Percentiles rank a stretch among this genome's conserved stretches.
Conservation (phyloP, 495 filamentous ascomycete species). For the Penicillium longicatenatum region DNA sequence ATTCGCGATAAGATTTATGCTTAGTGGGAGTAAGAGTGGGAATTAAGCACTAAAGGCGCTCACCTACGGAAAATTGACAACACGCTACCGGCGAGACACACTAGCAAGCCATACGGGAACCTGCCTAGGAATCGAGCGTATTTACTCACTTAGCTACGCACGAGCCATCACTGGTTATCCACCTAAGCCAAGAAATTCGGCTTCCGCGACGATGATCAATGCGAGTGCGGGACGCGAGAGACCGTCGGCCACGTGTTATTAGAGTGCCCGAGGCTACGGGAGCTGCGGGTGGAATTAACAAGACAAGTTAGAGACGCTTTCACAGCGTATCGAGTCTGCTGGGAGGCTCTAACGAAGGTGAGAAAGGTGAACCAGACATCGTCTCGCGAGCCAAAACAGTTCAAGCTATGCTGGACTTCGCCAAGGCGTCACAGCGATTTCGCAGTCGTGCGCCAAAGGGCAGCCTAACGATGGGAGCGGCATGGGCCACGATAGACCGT, state of each 20-base stretch:
- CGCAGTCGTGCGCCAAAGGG: too few relatives aligned
- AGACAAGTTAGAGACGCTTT: constrained; percentile 27
- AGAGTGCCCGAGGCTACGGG: constrained; percentile 15
- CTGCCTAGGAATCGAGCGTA: constrained; percentile 19
- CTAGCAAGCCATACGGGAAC: constrained; percentile 19
- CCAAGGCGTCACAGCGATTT: too few relatives aligned
- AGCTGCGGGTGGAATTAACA: too few relatives aligned
- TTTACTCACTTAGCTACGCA: constrained; percentile 23
- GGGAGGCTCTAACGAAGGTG: constrained; percentile 27
- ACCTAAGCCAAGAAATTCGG: constrained; percentile 14
- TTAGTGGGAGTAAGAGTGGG: constrained; percentile 23
- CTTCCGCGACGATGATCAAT: constrained; percentile 20
- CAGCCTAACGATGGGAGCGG: constrained; percentile 22
- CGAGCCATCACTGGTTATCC: constrained; percentile 23
- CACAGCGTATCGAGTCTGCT: constrained; percentile 28
- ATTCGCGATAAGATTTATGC: constrained; percentile 5
- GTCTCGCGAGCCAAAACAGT: too few relatives aligned
- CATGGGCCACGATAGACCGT: constrained; percentile 30
- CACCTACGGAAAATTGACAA: too few relatives aligned
- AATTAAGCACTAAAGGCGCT: too few relatives aligned
- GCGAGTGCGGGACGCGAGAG: constrained; percentile 21
- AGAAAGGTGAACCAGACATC: too few relatives aligned
- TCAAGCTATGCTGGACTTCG: too few relatives aligned
- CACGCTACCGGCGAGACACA: constrained; percentile 18
- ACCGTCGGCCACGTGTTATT: constrained; percentile 24